Base-by-base conservation (phyloP, 495 filamentous ascomycete genomes). In the Aspergillus diversus region DNA sequence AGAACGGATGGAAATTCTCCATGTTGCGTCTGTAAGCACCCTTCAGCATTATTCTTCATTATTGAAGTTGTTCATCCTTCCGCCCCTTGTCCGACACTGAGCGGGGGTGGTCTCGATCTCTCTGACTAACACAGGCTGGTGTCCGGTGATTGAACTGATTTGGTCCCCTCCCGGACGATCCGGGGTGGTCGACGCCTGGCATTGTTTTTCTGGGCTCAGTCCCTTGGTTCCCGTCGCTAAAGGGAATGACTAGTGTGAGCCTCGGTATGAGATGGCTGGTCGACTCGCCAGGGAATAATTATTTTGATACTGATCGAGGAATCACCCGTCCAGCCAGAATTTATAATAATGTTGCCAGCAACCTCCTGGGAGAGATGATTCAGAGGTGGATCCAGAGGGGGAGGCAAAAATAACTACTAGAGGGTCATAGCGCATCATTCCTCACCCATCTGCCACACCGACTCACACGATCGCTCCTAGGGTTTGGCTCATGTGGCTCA, bases 151-250 rank as follows among this genome's bases (percentile, higher is more conserved):
- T 62, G 50, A 55, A 37, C 57, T 61, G 42, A 27, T 35, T 55
- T 59, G 56, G 43, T 21, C 17, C 39, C 54, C 47, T 57, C 62
- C 66, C 66, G 59, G 66, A 50, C 66, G 66, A 68, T 68, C 66
- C 66, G 66, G 66, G 66, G 66, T 67, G 33, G 55, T 49, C 13
- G 21, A 33, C 21, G 21, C 21, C 21, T 27, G 21, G 21, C 11
- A 43, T 43, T 43, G 39, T 57, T 57, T 37, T 47, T 58, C 42
- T 33, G 31, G n/a, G n/a, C n/a, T n/a, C n/a, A n/a, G 37, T 47
- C 33, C 55, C 39, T 49, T 43, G 42, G 21, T 48, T 33, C 39
- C 27, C 2, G 21, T 27, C 21, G 2, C 21, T 2, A 27, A 27
- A 43, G 31, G 55, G 1, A 27, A 27, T 27, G 31, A 16, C 42